Conservation (phyloP, 1,284 basidiomycete species). For the Leccinum insolens region DNA sequence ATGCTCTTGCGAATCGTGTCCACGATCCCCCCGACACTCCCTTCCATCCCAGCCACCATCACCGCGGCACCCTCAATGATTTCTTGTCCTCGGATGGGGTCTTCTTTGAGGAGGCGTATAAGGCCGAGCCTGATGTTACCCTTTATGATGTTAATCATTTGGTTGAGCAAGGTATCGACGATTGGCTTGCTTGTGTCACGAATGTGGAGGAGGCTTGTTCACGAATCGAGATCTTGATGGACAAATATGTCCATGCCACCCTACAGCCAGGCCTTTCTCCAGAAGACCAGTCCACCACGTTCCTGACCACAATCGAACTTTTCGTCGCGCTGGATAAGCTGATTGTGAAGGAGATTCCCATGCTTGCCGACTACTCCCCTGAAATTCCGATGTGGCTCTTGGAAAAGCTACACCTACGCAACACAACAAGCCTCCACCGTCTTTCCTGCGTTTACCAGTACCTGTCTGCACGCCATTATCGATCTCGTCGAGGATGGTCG, state of each 20-base stretch:
- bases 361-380: too few species aligned
- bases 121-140: constrained; percentile 19
- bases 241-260: not conserved
- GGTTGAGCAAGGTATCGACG: constrained; percentile 32
- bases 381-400: too few species aligned
- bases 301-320: too few species aligned
- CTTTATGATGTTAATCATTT: constrained; percentile 40
- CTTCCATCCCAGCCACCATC: constrained; percentile 17
- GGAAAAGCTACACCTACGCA: too few species aligned
- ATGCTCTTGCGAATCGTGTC: constrained; percentile 10
- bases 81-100: constrained; percentile 21
- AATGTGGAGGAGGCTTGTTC: not conserved
- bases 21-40: not conserved
- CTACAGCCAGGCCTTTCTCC: too few species aligned
- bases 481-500: too few species aligned
- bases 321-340: too few species aligned
- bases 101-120: constrained; percentile 20
- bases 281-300: too few species aligned
- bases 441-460: too few species aligned
- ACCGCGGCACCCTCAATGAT: constrained; percentile 24
- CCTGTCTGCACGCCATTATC: too few species aligned
- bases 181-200: constrained; percentile 31
- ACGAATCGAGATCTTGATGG: not conserved
- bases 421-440: too few species aligned
- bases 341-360: too few species aligned